Evolutionary conservation across 2,329 filamentous ascomycete genomes (phyloP), one percentile per base, ranked within the genome.

Genomic region (Trichophyton equinum): DNA sequence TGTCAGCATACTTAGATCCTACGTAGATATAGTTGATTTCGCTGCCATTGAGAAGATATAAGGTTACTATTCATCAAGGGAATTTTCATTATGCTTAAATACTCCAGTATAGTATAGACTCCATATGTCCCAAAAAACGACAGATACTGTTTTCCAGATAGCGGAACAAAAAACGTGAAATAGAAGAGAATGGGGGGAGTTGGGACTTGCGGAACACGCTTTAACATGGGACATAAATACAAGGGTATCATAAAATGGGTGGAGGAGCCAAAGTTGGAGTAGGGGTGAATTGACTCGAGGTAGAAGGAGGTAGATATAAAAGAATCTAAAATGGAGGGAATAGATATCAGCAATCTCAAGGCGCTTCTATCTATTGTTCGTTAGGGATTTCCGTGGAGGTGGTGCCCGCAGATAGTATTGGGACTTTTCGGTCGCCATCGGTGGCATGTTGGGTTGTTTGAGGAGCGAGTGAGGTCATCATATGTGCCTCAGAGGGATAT

Each of bases 401-500:
- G 42, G 62, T 36, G 63, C 62, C 62, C 25, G 61, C 61, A 7
- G 61, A 63, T 25, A 65, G 60, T 9, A 49, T 65, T 47, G 65
- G 63, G 7, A 66, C 62, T 9, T 62, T 64, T n/a, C 51, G 51
- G 27, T 55, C 51, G 0, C 60, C 61, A 2, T 60, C 36, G 27
- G 5, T 56, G 38, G 58, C 58, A 36, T 46, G 61, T 59, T 57
- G 57, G 42, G n/a, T 51, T 55, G 25, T 56, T 59, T 59, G 58
- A 59, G n/a, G 53, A 40, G 25, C 4, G 49, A 46, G 4, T 33
- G 38, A 6, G 40, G 57, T 11, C 63, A 64, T 63, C 42, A 59
- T 57, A 58, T 65, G 62, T 8, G 59, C 36, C 44, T 64, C 64
- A 15, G 61, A 44, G 2, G 63, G 64, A 33, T 63, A 63, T 13